A percentile compares a stretch with the other conserved stretches of the same genome.
Conservation (phyloP, 306 rosid species). For the Begonia peltatifolia region DNA sequence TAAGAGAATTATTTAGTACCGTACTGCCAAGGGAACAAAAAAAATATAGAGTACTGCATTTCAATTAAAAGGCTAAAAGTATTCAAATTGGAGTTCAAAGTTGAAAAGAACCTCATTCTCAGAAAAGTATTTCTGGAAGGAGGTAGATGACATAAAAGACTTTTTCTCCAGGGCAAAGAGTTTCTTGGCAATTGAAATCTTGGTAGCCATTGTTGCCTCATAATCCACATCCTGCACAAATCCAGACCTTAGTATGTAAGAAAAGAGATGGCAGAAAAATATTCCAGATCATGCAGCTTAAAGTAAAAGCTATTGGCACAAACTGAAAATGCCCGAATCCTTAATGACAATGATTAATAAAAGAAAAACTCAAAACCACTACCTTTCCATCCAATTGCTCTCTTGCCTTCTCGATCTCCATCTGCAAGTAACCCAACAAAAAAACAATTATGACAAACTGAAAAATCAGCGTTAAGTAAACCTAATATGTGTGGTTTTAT, state of each 20-base stretch:
- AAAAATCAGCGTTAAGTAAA: neutral
- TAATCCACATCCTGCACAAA: slow-evolving; percentile 72
- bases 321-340: too few species aligned
- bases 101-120: slow-evolving; percentile 62
- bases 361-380: slow-evolving; percentile 8
- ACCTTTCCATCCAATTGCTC: slow-evolving; percentile 74
- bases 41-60: slow-evolving; percentile 5
- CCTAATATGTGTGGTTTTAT: neutral
- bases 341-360: too few species aligned
- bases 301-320: slow-evolving; percentile 2
- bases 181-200: slow-evolving; percentile 80
- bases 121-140: slow-evolving; percentile 52
- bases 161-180: slow-evolving; percentile 59
- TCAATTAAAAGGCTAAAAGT: slow-evolving; percentile 3
- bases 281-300: neutral
- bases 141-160: slow-evolving; percentile 48
- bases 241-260: slow-evolving; percentile 4
- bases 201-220: slow-evolving; percentile 69
- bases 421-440: slow-evolving; percentile 19
- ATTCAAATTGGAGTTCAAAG: neutral
- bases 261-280: neutral
- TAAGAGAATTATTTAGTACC: slow-evolving; percentile 1
- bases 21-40: too few species aligned
- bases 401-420: slow-evolving; percentile 66
- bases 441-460: neutral